Evolutionary conservation across 2,329 filamentous ascomycete genomes (phyloP).

Genomic region (Cordyceps farinosa): DNA sequence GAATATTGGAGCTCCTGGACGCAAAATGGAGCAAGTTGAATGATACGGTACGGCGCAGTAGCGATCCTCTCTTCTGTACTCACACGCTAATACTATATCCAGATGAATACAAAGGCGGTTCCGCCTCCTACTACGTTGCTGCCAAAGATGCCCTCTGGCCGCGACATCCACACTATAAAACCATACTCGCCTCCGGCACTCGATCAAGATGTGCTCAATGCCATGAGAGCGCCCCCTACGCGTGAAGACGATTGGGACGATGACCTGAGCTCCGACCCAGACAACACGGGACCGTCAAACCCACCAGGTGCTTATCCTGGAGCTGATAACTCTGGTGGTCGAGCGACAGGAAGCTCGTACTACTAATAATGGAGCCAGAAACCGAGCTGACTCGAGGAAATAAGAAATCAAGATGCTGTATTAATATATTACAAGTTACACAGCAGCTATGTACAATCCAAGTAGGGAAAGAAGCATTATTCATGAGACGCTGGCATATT

Average conservation of each 20-base stretch:
- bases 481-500: background rate
- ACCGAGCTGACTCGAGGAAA: too few species aligned
- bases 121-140: conserved; percentile 69
- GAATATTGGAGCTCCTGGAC: conserved; percentile 82
- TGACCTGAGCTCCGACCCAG: conserved; percentile 39
- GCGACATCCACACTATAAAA: conserved; percentile 75
- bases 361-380: conserved; percentile 27
- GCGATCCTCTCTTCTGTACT: conserved; percentile 10
- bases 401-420: background rate
- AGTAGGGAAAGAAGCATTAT: background rate
- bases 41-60: conserved; percentile 64
- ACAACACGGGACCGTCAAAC: conserved; percentile 28
- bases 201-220: conserved; percentile 60
- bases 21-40: conserved; percentile 91
- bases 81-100: background rate
- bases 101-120: conserved; percentile 78
- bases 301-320: conserved; percentile 52
- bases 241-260: conserved; percentile 32
- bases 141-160: conserved; percentile 77
- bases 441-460: background rate
- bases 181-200: conserved; percentile 64
- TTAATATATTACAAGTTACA: background rate
- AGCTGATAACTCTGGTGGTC: conserved; percentile 34
- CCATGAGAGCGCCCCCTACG: conserved; percentile 46
- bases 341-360: conserved; percentile 34